Base-by-base conservation (phyloP, 306 rosid genomes). In the Cicer yamashitae region DNA sequence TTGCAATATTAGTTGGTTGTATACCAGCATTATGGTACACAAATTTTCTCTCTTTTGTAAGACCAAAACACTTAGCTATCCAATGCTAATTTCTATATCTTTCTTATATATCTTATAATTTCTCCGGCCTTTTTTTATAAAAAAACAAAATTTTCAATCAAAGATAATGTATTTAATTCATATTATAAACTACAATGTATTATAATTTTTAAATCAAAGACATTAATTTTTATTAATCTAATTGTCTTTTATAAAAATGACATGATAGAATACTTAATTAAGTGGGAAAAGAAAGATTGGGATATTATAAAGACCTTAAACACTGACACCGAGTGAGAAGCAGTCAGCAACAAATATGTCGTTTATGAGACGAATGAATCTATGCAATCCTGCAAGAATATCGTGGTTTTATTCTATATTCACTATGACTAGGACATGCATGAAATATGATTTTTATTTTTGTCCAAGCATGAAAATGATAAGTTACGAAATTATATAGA, bases 321-420 rank as follows among this genome's bases (percentile, higher is more conserved):
- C 52, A 67, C 63, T 77, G 77, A 68, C 77, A 83, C 37, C 15
- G 10, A 62, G 41, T 47, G 39, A 67, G 57, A 74, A 58, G 87
- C 53, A 74, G 82, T 77, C 71, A 71, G 70, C 56, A 69, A 51
- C 11, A 60, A 25, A 51, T 13, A 30, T 75, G 71, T 75, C 25
- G 61, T 73, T 54, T 80, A 66, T 40, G 12, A 5, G 46, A 54
- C 12, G 65, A 71, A 22, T 38, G 76, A 71, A 84, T 74, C 38
- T 60, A 64, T 48, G 62, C 47, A 68, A 54, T 69, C 73, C 79
- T 77, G 86, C 75, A 74, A 50, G 46, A 52, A 66, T 71, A 56
- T 74, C 79, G 76, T 73, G 77, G 74, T 57, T 63, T 47, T 68
- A 52, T 67, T 40, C 74, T 47, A 64, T 37, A 54, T n/a, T 30